Conservation (phyloP, 257 asterid genomes). For the Capsicum pubescens region DNA sequence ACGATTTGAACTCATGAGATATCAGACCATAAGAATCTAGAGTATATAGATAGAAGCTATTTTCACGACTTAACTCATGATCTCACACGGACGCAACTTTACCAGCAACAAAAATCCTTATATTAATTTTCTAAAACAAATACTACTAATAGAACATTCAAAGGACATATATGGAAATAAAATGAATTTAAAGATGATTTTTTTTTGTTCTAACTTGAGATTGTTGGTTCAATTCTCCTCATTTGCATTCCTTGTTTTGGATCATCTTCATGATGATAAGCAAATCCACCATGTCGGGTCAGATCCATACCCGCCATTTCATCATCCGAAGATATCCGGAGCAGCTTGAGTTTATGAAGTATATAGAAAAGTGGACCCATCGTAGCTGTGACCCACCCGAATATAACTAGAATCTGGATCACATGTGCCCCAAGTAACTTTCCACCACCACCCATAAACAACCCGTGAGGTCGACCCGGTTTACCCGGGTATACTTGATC, state of each 20-base stretch:
- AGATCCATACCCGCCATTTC: constrained; percentile 96
- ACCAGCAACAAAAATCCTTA: no score
- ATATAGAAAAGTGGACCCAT: constrained; percentile 80
- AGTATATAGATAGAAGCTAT: no score
- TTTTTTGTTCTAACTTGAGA: not conserved
- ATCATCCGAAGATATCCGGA: constrained; percentile 78
- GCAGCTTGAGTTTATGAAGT: constrained; percentile 61
- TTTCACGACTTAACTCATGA: no score
- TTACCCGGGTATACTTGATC: constrained; percentile 66
- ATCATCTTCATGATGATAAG: constrained; percentile 64
- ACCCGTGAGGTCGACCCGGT: constrained; percentile 70
- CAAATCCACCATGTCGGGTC: constrained; percentile 97
- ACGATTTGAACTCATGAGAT: no score
- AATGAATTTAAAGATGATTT: not conserved
- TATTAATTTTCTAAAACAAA: not conserved
- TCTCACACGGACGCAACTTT: no score
- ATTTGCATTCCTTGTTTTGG: constrained; percentile 48
- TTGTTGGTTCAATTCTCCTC: constrained; percentile 59
- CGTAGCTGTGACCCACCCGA: constrained; percentile 84
- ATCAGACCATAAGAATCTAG: no score
- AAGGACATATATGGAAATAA: not conserved
- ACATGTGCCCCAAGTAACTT: constrained; percentile 69
- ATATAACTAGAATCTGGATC: constrained; percentile 72
- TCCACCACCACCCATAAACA: constrained; percentile 94
- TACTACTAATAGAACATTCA: constrained; percentile 6